Conservation (phyloP, 768 basidiomycete genomes). For the Leccinum rimulosum region DNA sequence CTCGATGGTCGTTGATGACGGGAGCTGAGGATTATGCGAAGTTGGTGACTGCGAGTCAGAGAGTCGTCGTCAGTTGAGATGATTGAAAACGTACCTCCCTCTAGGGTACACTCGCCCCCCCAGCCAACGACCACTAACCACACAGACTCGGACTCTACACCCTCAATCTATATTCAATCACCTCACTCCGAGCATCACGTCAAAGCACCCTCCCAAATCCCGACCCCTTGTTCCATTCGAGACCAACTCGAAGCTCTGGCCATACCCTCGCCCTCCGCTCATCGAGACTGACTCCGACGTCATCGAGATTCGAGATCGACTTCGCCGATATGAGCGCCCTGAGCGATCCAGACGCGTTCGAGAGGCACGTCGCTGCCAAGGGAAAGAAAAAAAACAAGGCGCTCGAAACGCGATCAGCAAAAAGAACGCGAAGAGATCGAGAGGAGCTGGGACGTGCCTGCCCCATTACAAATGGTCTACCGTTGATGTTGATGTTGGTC, state of each 20-base stretch:
- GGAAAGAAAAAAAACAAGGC: slow-evolving; percentile 20
- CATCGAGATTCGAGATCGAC: slow-evolving; percentile 56
- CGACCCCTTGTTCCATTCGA: slow-evolving; percentile 59
- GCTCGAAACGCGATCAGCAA: slow-evolving; percentile 35
- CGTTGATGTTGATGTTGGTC: too few relatives aligned
- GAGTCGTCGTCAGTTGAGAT: too few relatives aligned
- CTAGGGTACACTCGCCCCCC: slow-evolving; percentile 3
- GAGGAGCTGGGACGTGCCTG: slow-evolving; percentile 59
- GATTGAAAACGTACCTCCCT: too few relatives aligned
- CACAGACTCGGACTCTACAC: slow-evolving; percentile 6
- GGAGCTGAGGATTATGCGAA: too few relatives aligned
- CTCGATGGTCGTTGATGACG: too few relatives aligned
- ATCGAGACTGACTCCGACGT: slow-evolving; percentile 51
- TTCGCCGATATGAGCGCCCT: slow-evolving; percentile 72
- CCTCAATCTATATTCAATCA: slow-evolving; percentile 11
- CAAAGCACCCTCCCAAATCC: slow-evolving; percentile 25
- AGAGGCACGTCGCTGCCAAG: slow-evolving; percentile 29
- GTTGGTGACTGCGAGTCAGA: too few relatives aligned
- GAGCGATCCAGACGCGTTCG: slow-evolving; percentile 63
- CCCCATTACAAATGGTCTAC: slow-evolving; percentile 13
- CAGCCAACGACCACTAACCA: neutral
- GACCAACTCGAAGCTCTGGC: slow-evolving; percentile 68
- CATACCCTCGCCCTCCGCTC: slow-evolving; percentile 53
- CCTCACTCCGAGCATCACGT: neutral
- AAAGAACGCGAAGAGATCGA: slow-evolving; percentile 51